phyloP scores from a whole-genome alignment of 2,329 filamentous ascomycete species.

The Pseudogymnoascus sp. region DNA sequence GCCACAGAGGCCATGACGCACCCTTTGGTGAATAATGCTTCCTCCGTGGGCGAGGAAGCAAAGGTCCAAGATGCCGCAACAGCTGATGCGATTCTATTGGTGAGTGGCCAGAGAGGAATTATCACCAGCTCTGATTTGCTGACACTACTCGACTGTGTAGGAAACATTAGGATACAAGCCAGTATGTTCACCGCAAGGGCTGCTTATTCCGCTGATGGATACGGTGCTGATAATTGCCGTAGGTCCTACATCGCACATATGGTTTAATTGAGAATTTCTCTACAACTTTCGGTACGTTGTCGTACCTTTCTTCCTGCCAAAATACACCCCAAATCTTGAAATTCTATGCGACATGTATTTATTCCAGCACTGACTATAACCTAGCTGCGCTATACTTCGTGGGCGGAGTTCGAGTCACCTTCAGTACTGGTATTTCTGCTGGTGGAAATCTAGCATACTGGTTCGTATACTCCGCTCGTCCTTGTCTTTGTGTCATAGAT shows the following conservation, averaged over 20 bases:
- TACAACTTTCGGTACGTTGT: conserved; percentile 45
- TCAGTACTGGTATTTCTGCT: conserved; percentile 53
- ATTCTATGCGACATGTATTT: not conserved
- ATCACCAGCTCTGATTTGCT: not conserved
- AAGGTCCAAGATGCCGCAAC: conserved; percentile 24
- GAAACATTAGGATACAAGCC: conserved; percentile 48
- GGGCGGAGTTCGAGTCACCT: conserved; percentile 51
- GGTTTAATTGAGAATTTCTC: conserved; percentile 51
- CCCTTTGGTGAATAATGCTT: not conserved
- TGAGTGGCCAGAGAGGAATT: conserved; percentile 23
- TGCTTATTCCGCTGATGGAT: not conserved
- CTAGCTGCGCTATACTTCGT: conserved; percentile 53
- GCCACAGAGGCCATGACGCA: not conserved
- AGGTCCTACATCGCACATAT: conserved; percentile 51
- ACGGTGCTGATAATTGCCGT: conserved; percentile 14
- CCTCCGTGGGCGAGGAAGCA: conserved; percentile 22
- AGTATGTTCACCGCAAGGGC: conserved; percentile 31
- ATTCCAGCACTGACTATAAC: conserved; percentile 12
- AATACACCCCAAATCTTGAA: not conserved
- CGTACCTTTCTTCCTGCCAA: not conserved
- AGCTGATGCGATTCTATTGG: conserved; percentile 32
- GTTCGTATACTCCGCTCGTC: conserved; percentile 26
- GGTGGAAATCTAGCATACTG: conserved; percentile 55
- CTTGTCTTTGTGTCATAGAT: conserved; percentile 8
- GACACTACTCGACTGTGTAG: conserved; percentile 20